Conservation (phyloP, 192 early-diverging fungal species). For the Paraglomus occultum region DNA sequence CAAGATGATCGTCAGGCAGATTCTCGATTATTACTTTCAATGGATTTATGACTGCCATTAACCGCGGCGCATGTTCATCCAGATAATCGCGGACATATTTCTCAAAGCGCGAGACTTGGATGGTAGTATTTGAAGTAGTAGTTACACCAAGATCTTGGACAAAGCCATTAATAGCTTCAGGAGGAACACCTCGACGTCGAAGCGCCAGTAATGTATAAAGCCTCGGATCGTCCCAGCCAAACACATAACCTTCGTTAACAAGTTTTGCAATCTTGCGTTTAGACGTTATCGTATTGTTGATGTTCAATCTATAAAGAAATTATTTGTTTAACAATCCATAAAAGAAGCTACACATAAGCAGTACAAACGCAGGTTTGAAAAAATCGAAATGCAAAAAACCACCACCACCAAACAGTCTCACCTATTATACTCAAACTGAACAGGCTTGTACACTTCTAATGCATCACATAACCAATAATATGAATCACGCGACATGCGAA, state of each 20-base stretch:
- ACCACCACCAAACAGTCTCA: neutral
- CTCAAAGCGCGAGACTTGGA: slow-evolving; percentile 87
- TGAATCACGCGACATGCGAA: slow-evolving; percentile 86
- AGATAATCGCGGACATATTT: slow-evolving; percentile 93
- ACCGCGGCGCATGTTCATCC: slow-evolving; percentile 86
- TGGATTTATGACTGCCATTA: slow-evolving; percentile 90
- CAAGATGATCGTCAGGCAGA: slow-evolving; percentile 76
- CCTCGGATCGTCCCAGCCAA: slow-evolving; percentile 95
- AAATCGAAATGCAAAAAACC: neutral
- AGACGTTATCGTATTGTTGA: slow-evolving; percentile 93
- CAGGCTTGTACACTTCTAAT: slow-evolving; percentile 98
- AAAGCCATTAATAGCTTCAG: slow-evolving; percentile 97
- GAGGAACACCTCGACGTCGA: slow-evolving; percentile 95
- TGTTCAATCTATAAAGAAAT: slow-evolving; percentile 52
- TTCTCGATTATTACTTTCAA: slow-evolving; percentile 89
- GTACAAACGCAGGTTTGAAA: neutral
- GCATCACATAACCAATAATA: slow-evolving; percentile 99
- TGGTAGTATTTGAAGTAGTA: slow-evolving; percentile 76
- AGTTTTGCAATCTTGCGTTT: slow-evolving; percentile 97
- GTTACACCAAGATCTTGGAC: slow-evolving; percentile 90
- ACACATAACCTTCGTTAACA: slow-evolving; percentile 74
- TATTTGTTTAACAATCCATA: too few species aligned
- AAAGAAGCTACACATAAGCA: too few species aligned
- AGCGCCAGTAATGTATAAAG: slow-evolving; percentile 94
- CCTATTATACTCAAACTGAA: slow-evolving; percentile 99